Evolutionary conservation across 306 rosid species (phyloP).

Genomic region (Malus sieversii): DNA sequence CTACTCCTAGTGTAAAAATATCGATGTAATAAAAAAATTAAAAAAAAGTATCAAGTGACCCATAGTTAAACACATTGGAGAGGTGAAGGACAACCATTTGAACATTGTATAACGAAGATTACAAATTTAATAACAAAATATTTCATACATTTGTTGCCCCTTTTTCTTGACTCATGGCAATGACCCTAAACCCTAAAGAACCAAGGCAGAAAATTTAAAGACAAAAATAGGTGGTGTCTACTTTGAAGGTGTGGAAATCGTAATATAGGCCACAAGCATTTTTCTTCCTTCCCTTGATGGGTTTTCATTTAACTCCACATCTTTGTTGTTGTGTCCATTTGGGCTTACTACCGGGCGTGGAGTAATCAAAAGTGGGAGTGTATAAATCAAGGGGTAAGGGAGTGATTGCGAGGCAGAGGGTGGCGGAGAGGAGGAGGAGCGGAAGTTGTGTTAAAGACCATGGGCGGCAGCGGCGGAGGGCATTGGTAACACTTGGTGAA

Average conservation of each 20-base stretch:
- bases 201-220: not conserved
- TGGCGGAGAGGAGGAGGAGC: conserved; percentile 51
- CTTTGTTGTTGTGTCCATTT: not conserved
- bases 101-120: not conserved
- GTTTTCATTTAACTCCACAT: conserved; percentile 1
- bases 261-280: not conserved
- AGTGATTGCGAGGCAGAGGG: conserved; percentile 10
- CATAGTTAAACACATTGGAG: too few relatives aligned
- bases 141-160: not conserved
- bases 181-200: conserved; percentile 7
- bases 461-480: conserved; percentile 27
- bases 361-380: not conserved
- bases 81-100: not conserved
- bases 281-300: not conserved
- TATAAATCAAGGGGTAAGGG: conserved; percentile 14
- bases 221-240: not conserved
- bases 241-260: not conserved
- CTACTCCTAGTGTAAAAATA: too few relatives aligned
- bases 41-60: too few relatives aligned
- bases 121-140: not conserved
- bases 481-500: conserved; percentile 97
- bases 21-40: too few relatives aligned
- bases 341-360: not conserved
- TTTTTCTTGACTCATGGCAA: not conserved
- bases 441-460: conserved; percentile 46